Conservation (phyloP, 805 yeast species). For the Pichia phayaonensis region DNA sequence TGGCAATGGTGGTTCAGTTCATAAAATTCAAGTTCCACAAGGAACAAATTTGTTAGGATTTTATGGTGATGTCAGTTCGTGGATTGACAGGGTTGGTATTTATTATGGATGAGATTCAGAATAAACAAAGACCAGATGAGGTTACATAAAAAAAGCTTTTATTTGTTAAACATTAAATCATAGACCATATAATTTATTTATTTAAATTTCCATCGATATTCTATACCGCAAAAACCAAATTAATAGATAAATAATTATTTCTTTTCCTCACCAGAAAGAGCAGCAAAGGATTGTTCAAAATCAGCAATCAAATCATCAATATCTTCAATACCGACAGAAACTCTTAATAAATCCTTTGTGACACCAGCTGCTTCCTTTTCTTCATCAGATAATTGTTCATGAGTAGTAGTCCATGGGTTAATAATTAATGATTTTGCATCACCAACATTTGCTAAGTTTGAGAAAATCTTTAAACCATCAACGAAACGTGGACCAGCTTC, state of each 20-base stretch:
- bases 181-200: not conserved
- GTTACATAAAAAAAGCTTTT: not conserved
- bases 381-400: constrained; percentile 77
- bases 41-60: constrained; percentile 61
- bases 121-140: no score
- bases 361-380: constrained; percentile 85
- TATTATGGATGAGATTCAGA: constrained; percentile 49
- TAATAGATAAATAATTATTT: not conserved
- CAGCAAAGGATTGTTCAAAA: constrained; percentile 75
- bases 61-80: constrained; percentile 56
- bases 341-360: constrained; percentile 78
- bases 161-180: not conserved
- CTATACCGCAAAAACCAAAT: not conserved
- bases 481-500: constrained; percentile 80
- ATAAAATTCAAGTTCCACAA: constrained; percentile 55
- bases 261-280: constrained; percentile 34
- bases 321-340: constrained; percentile 85
- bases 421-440: constrained; percentile 92
- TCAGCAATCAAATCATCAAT: constrained; percentile 88
- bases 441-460: constrained; percentile 95
- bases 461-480: constrained; percentile 75
- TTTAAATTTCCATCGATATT: no score
- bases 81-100: constrained; percentile 74
- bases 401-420: constrained; percentile 95
- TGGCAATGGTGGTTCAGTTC: constrained; percentile 54